A percentile compares a stretch with the other conserved stretches of the same genome.
phyloP scores from a whole-genome alignment of 2,329 filamentous ascomycete species.

The Aspergillus sp. region DNA sequence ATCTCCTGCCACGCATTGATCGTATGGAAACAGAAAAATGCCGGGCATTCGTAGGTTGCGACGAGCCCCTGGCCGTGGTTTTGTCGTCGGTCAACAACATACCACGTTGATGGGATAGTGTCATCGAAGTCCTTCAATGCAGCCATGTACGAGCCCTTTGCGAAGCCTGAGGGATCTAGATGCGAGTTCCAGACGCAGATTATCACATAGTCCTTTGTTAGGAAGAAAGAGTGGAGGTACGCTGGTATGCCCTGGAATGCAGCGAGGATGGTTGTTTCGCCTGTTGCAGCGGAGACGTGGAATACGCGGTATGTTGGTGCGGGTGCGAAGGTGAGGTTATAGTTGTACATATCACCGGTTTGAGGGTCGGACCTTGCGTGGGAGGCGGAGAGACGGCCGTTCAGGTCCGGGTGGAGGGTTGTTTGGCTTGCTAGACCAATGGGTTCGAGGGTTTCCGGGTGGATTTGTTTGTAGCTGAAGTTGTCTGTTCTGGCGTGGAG shows the following conservation, averaged over 20 bases:
- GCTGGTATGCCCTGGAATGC: slow-evolving; percentile 60
- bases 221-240: slow-evolving; percentile 81
- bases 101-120: slow-evolving; percentile 63
- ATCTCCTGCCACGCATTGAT: slow-evolving; percentile 73
- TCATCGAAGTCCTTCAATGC: slow-evolving; percentile 64
- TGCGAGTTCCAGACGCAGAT: slow-evolving; percentile 71
- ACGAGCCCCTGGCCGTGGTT: slow-evolving; percentile 61
- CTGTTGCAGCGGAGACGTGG: slow-evolving; percentile 60
- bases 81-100: slow-evolving; percentile 66
- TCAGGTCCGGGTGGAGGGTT: slow-evolving; percentile 65
- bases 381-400: slow-evolving; percentile 65
- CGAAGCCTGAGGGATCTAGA: slow-evolving; percentile 48
- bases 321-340: slow-evolving; percentile 67
- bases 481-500: slow-evolving; percentile 62
- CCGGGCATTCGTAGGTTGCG: slow-evolving; percentile 64
- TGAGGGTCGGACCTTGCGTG: slow-evolving; percentile 70
- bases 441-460: slow-evolving; percentile 72
- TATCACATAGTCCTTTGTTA: slow-evolving; percentile 69
- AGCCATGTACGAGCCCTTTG: slow-evolving; percentile 52
- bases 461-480: slow-evolving; percentile 57
- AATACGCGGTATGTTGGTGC: slow-evolving; percentile 68
- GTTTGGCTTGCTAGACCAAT: slow-evolving; percentile 62
- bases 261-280: slow-evolving; percentile 69
- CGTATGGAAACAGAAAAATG: slow-evolving; percentile 77
- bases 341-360: slow-evolving; percentile 78